A percentile compares a stretch with the other conserved stretches of the same genome.
Evolutionary conservation across 345 rosid species (phyloP).

Genomic region (Ceriops tagal): DNA sequence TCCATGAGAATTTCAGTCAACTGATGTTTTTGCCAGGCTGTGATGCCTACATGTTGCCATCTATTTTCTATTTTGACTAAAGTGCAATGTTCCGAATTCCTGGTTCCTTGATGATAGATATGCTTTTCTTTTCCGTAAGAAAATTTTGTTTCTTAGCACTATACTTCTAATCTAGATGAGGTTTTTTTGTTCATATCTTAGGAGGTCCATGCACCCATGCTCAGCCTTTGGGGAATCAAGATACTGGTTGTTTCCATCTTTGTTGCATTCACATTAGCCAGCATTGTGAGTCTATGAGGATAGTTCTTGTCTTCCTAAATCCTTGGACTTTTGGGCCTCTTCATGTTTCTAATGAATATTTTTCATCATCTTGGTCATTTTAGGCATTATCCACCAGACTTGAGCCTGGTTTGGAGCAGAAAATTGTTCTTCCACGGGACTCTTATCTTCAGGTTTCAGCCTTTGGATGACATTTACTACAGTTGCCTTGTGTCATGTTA

Average conservation of each 20-base stretch:
- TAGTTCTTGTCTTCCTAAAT: conserved; percentile 7
- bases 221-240: conserved; percentile 79
- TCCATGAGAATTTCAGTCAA: neutral
- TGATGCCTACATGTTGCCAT: neutral
- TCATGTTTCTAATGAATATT: conserved; percentile 3
- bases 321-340: conserved; percentile 2
- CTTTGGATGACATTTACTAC: conserved; percentile 11
- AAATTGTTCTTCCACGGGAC: conserved; percentile 92
- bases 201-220: conserved; percentile 87
- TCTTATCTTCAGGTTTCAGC: conserved; percentile 89
- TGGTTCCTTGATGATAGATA: too few species aligned
- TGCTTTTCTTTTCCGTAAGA: neutral
- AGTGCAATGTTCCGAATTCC: too few species aligned
- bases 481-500: conserved; percentile 2
- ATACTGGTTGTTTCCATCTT: conserved; percentile 65
- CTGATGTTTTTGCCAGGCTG: neutral
- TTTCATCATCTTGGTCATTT: conserved; percentile 18
- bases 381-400: conserved; percentile 87
- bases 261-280: conserved; percentile 68
- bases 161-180: conserved; percentile 11
- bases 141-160: conserved; percentile 1
- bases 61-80: neutral
- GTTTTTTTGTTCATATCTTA: conserved; percentile 26
- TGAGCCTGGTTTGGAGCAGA: conserved; percentile 93
- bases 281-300: conserved; percentile 62